A percentile compares a stretch with the other conserved stretches of the same genome.
phyloP scores from a whole-genome alignment of 164 flowering plant genomes.

The Cinnamomum micranthum region DNA sequence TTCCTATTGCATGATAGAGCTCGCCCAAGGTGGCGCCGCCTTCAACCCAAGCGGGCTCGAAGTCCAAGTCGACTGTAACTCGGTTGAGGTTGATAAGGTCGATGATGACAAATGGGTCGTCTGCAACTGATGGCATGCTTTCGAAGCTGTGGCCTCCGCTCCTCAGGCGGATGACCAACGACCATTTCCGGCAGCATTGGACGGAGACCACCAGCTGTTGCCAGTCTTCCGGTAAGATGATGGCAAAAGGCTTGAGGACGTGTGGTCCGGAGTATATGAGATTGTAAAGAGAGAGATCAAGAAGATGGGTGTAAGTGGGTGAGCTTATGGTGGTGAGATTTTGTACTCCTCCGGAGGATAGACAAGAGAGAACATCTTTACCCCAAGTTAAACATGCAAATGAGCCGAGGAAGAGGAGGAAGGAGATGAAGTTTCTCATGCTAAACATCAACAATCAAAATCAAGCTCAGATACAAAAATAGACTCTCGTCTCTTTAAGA shows the following conservation, averaged over 20 bases:
- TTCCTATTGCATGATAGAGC: constrained; percentile 18
- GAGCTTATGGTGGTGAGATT: constrained; percentile 13
- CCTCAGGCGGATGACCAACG: constrained; percentile 17
- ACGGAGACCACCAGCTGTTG: constrained; percentile 12
- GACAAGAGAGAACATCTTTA: constrained; percentile 17
- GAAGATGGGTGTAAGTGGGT: constrained; percentile 10
- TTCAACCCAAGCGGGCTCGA: constrained; percentile 27
- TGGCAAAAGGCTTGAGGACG: constrained; percentile 12
- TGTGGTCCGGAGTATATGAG: constrained; percentile 14
- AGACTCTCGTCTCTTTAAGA: too few relatives aligned
- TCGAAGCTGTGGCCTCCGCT: constrained; percentile 29
- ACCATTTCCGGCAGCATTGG: constrained; percentile 15
- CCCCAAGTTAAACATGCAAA: background rate
- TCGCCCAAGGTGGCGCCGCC: constrained; percentile 36
- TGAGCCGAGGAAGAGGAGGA: constrained; percentile 1
- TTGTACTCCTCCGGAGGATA: constrained; percentile 10
- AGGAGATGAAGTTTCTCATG: background rate
- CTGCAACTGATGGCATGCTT: constrained; percentile 15
- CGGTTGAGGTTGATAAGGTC: constrained; percentile 23
- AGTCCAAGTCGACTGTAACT: constrained; percentile 18
- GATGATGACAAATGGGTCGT: constrained; percentile 20
- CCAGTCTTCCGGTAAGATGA: constrained; percentile 19
- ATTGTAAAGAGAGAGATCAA: constrained; percentile 18
- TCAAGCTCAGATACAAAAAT: too few relatives aligned
- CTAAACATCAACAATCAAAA: background rate